phyloP scores from a whole-genome alignment of 139 green algal genomes.

The Monoraphidium neglectum region DNA sequence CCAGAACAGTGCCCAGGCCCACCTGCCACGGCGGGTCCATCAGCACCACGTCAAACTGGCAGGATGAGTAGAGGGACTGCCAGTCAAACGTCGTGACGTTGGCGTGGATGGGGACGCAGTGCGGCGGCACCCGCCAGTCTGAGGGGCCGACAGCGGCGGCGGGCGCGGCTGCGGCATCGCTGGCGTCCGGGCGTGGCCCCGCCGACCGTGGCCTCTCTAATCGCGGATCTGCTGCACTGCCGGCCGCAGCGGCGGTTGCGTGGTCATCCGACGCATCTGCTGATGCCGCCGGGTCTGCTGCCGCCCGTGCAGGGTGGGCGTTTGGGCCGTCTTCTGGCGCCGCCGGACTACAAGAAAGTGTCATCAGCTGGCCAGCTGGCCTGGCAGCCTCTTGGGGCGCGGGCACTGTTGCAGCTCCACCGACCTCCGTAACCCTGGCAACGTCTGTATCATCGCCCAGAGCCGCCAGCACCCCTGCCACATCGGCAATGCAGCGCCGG shows the following conservation, averaged over 20 bases:
- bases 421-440: too few relatives aligned
- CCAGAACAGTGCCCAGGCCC: too few relatives aligned
- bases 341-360: too few relatives aligned
- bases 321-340: too few relatives aligned
- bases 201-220: too few relatives aligned
- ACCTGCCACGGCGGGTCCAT: conserved; percentile 97
- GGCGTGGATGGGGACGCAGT: conserved; percentile 91
- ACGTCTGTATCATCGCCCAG: neutral
- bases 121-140: conserved; percentile 87
- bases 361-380: too few relatives aligned
- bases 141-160: conserved; percentile 72
- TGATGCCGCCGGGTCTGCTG: neutral
- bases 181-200: neutral
- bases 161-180: neutral
- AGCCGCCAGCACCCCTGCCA: neutral
- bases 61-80: conserved; percentile 48
- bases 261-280: conserved; percentile 10
- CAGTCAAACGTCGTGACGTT: conserved; percentile 94
- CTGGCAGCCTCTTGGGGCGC: too few relatives aligned
- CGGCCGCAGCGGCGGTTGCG: too few relatives aligned
- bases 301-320: too few relatives aligned
- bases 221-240: conserved; percentile 1
- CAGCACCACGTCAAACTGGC: conserved; percentile 84
- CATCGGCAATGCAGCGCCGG: conserved; percentile 8
- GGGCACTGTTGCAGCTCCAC: too few relatives aligned